phyloP scores from a whole-genome alignment of 2,329 filamentous ascomycete species.

The Paradendryphiella salina region DNA sequence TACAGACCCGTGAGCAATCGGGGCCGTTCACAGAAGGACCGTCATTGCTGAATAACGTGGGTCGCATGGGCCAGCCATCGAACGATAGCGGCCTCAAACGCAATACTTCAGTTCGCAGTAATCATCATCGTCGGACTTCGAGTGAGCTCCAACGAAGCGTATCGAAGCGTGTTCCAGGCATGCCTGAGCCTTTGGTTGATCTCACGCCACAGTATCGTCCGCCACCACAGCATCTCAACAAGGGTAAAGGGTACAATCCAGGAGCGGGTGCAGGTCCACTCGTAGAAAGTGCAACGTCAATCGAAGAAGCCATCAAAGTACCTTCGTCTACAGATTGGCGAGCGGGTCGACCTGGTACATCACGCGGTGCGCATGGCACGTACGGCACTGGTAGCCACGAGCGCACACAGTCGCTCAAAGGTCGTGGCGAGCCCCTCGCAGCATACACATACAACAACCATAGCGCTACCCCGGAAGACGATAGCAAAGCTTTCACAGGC shows the following conservation, averaged over 20 bases:
- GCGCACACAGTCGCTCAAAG: constrained; percentile 41
- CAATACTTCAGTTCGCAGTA: constrained; percentile 40
- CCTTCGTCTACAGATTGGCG: constrained; percentile 53
- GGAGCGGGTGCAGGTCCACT: constrained; percentile 48
- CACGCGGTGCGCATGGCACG: constrained; percentile 28
- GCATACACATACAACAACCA: constrained; percentile 44
- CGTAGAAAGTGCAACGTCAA: constrained; percentile 52
- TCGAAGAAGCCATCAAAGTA: constrained; percentile 49
- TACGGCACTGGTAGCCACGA: constrained; percentile 37
- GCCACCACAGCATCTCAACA: constrained; percentile 61
- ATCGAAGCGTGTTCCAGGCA: constrained; percentile 48
- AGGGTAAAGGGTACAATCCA: constrained; percentile 56
- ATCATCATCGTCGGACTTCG: constrained; percentile 37
- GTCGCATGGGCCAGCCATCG: constrained; percentile 31
- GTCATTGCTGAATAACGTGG: constrained; percentile 57
- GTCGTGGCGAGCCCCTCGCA: constrained; percentile 41
- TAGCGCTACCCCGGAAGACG: constrained; percentile 33
- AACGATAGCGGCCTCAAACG: constrained; percentile 35
- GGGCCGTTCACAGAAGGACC: constrained; percentile 61
- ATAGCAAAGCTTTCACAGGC: constrained; percentile 50
- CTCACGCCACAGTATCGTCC: constrained; percentile 67
- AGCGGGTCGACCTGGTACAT: constrained; percentile 35
- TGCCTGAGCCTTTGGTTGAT: constrained; percentile 67
- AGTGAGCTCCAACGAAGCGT: constrained; percentile 51
- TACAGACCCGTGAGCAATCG: constrained; percentile 46